These are phyloP conservation scores for Periconia sp. DNA, from an alignment of 2,329 filamentous ascomycete genomes.

Conservation along the genomic window DNA sequence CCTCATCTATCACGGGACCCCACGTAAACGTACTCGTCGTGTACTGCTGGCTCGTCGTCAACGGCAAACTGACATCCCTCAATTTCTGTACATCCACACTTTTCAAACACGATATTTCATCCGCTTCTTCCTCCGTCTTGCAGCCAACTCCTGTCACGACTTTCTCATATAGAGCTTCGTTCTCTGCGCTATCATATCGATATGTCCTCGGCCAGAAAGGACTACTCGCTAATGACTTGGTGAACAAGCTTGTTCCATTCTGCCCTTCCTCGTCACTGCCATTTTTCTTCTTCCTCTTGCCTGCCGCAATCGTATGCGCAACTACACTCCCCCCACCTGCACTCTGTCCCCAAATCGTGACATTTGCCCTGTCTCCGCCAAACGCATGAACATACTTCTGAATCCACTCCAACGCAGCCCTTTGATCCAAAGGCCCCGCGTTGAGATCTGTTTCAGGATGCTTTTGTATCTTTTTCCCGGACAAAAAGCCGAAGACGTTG, in stretches of 20 bases:
- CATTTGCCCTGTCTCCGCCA: conserved; percentile 54
- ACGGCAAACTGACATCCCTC: conserved; percentile 53
- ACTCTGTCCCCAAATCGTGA: conserved; percentile 59
- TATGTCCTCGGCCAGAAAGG: conserved; percentile 65
- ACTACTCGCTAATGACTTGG: conserved; percentile 53
- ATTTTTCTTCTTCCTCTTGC: conserved; percentile 36
- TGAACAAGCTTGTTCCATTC: conserved; percentile 43
- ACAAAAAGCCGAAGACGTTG: conserved; percentile 60
- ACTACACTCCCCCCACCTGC: conserved; percentile 58
- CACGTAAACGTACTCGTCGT: conserved; percentile 61
- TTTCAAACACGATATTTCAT: conserved; percentile 60
- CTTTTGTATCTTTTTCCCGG: conserved; percentile 51
- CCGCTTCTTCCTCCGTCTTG: conserved; percentile 9
- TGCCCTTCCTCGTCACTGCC: no score
- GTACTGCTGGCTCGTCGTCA: conserved; percentile 55
- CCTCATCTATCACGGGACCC: conserved; percentile 62
- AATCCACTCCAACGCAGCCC: conserved; percentile 56
- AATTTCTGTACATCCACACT: conserved; percentile 55
- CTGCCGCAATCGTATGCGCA: conserved; percentile 56
- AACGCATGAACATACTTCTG: conserved; percentile 56
- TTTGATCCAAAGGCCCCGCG: conserved; percentile 56
- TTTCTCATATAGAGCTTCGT: conserved; percentile 54
- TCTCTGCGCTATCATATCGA: conserved; percentile 52
- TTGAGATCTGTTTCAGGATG: conserved; percentile 53
- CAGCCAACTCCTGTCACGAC: conserved; percentile 55